Base-by-base conservation (phyloP, 805 yeast genomes). In the Blastobotrys attinorum region DNA sequence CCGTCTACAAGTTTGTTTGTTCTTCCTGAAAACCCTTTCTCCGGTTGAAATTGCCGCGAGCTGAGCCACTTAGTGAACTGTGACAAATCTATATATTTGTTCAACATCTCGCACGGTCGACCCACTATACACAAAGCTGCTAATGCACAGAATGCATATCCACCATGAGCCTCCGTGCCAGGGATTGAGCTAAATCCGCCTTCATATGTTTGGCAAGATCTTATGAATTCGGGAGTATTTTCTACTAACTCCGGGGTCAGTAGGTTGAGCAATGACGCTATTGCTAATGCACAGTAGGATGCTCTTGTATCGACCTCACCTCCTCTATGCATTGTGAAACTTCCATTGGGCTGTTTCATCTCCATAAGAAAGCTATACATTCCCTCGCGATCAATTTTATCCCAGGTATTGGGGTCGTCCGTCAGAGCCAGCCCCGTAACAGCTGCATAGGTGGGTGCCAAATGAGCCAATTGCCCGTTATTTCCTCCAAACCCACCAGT, bases 1-100 rank as follows among this genome's bases (percentile, higher is more conserved):
- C 95, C 96, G 60, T 92, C 98, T 1, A 92, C 97, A 25, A 92
- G 70, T 59, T 92, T 92, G 60, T 90, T 90, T 0, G 95, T 77
- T 43, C 99, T 73, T 0, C 99, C 99, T 10, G 79, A 72, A 38
- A 90, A 73, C 0, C 97, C 97, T 10, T 90, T 94, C 57, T 87
- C 96, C n/a, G 77, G 60, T 16, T 63, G 63, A 44, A 71, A 67
- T 60, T 92, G 98, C 33, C 95, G 73, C 18, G 72, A 65, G 8
- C 71, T 70, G 2, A 79, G 69, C 98, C 98, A 92, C 42, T 48
- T 43, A 5, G 77, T 49, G 18, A 88, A 64, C 1, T 47, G 51
- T 0, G 69, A 76, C 2, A 83, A 45, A 55, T 85, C 65, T 1
- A 76, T 60, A 17, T 61, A 49, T 40, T 65, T 61, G 4, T 45